Conservation (phyloP, 371 early-diverging fungal species). For the Apophysomyces ossiformis region DNA sequence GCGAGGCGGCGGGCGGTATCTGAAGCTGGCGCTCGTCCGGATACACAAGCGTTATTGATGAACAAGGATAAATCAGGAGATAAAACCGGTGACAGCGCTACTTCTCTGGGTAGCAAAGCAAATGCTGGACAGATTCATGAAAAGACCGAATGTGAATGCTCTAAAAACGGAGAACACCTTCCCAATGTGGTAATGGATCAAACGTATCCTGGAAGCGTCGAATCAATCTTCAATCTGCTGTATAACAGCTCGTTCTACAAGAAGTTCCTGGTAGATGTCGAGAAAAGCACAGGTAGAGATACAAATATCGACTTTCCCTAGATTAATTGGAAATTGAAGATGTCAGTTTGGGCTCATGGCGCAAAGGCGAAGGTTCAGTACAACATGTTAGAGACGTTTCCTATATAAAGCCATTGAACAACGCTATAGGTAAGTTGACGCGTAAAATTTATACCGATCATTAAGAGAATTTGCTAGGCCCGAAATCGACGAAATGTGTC, state of each 20-base stretch:
- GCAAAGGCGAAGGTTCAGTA: slow-evolving; percentile 28
- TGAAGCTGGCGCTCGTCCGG: slow-evolving; percentile 36
- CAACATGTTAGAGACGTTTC: slow-evolving; percentile 36
- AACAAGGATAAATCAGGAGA: background rate
- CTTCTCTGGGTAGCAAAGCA: background rate
- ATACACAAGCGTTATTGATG: slow-evolving; percentile 15
- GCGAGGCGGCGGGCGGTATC: slow-evolving; percentile 31
- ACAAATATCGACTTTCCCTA: background rate
- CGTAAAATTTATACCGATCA: background rate
- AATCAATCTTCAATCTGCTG: slow-evolving; percentile 54
- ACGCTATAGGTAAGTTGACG: slow-evolving; percentile 38
- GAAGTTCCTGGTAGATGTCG: slow-evolving; percentile 40
- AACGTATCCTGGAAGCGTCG: slow-evolving; percentile 51
- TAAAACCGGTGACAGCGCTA: background rate
- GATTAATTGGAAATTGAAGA: slow-evolving; percentile 26
- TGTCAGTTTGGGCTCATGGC: slow-evolving; percentile 47
- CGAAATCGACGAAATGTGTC: slow-evolving; percentile 73
- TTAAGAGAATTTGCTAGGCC: slow-evolving; percentile 44
- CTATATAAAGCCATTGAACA: slow-evolving; percentile 45
- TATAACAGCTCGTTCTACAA: slow-evolving; percentile 47
- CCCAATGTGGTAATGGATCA: slow-evolving; percentile 53
- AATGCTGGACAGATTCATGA: slow-evolving; percentile 27
- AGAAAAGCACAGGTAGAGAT: slow-evolving; percentile 50
- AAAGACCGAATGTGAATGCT: slow-evolving; percentile 55
- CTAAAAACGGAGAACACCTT: slow-evolving; percentile 51